phyloP scores from a whole-genome alignment of 2,329 filamentous ascomycete genomes.

The Cordyceps tenuipes region DNA sequence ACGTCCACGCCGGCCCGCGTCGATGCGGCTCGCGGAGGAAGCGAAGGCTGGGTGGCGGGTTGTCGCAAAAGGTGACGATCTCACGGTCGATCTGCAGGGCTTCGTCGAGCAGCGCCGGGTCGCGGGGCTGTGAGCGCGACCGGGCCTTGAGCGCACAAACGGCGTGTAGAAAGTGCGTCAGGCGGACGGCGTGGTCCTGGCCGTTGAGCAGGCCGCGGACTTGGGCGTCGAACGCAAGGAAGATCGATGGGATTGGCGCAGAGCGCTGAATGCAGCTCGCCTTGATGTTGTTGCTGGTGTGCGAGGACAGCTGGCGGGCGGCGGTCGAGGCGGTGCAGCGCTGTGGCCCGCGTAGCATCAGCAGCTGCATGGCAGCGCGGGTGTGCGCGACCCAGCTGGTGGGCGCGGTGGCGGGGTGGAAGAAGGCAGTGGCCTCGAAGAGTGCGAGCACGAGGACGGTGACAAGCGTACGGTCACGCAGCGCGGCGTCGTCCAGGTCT shows the following conservation, averaged over 20 bases:
- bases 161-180: constrained; percentile 9
- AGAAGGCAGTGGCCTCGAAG: constrained; percentile 21
- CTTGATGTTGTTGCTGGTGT: constrained; percentile 21
- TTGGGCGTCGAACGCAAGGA: constrained; percentile 15
- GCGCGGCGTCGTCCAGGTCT: constrained; percentile 13
- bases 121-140: neutral
- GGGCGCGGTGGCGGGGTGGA: constrained; percentile 15
- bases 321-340: constrained; percentile 17
- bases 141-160: constrained; percentile 15
- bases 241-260: constrained; percentile 15
- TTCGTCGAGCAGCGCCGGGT: constrained; percentile 12
- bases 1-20: constrained; percentile 13
- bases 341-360: constrained; percentile 18
- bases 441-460: constrained; percentile 21
- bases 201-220: constrained; percentile 12
- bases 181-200: constrained; percentile 9
- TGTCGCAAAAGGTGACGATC: constrained; percentile 6
- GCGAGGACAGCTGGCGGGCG: constrained; percentile 17
- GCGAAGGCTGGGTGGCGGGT: neutral
- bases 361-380: constrained; percentile 19
- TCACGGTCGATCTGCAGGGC: constrained; percentile 16
- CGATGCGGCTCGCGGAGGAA: neutral
- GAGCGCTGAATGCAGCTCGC: constrained; percentile 20
- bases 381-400: constrained; percentile 21
- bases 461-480: constrained; percentile 20